These are phyloP conservation scores for Naganishia randhawae DNA, from an alignment of 768 basidiomycete species.

Conservation along the genomic window DNA sequence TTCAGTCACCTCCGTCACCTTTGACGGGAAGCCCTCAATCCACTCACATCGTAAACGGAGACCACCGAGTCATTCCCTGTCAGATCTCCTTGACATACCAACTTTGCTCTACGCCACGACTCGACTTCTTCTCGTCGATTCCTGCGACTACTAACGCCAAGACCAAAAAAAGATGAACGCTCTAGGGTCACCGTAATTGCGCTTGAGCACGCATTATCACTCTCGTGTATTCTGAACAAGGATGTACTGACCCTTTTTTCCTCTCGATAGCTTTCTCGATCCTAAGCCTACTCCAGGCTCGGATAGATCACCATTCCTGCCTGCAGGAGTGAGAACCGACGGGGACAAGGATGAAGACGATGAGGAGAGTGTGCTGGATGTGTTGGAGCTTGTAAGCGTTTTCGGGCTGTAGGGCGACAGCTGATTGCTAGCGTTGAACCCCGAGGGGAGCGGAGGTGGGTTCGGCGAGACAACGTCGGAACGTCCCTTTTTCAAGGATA, in stretches of 20 bases:
- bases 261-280: conserved; percentile 2
- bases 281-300: not conserved
- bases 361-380: not conserved
- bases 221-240: not conserved
- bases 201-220: not conserved
- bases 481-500: conserved; percentile 10
- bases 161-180: conserved; percentile 11
- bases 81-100: conserved; percentile 3
- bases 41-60: conserved; percentile 8
- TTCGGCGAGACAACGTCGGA: not conserved
- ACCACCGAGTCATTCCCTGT: conserved; percentile 13
- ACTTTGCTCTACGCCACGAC: conserved; percentile 14
- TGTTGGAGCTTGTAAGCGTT: not conserved
- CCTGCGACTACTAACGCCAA: conserved; percentile 3
- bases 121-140: conserved; percentile 11
- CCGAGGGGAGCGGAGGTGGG: not conserved
- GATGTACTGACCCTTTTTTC: not conserved
- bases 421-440: not conserved
- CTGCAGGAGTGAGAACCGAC: not conserved
- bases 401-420: conserved; percentile 1
- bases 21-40: not conserved
- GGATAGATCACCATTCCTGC: not conserved
- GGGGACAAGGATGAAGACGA: not conserved
- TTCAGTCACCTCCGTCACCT: not conserved
- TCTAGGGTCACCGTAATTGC: not conserved